Evolutionary conservation across 768 basidiomycete genomes (phyloP), one percentile per base, ranked within the genome.

Genomic region (Dioszegia crocea): DNA sequence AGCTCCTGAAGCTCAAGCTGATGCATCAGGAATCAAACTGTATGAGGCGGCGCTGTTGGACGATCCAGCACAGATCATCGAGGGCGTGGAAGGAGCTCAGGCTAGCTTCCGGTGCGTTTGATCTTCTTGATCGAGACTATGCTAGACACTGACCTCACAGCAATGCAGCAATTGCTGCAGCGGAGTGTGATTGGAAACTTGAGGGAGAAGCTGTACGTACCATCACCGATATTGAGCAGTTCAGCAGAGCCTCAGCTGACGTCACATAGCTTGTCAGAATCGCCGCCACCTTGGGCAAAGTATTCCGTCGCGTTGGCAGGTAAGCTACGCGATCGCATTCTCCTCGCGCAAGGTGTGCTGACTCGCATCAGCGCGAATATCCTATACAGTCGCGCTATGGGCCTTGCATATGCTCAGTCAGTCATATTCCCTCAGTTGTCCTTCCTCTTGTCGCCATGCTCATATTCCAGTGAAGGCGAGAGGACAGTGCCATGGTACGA

Each of bases 51-150:
- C 51, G 1, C 16, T 53, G 23, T 23, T 53, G 10, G 51, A 53
- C 38, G 51, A 53, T 27, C 51, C 51, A 26, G 36, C 51, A n/a
- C 40, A 53, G 12, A 53, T 53, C 26, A 29, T 53, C 38, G 51
- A 53, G n/a, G 51, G 51, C 12, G 51, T 53, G 3, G 36, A 53
- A 19, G 51, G 40, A 26, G 51, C 51, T 11, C 51, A 53, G 24
- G 24, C 36, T 17, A 36, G 27, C 16, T 53, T 53, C 51, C 19
- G 51, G 51, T 53, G 24, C 2, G 51, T 27, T 16, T n/a, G n/a
- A 6, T 8, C 17, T 30, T 19, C 14, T 16, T 2, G 24, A 11
- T 14, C 5, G 17, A 3, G 8, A 31, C 14, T 9, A 30, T 29
- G 14, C 9, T 33, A n/a, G 24, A 46, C 12, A 24, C 47, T 53